These are phyloP conservation scores for Amaranthus tricolor DNA, from an alignment of 179 eudicot genomes.

Conservation along the genomic window DNA sequence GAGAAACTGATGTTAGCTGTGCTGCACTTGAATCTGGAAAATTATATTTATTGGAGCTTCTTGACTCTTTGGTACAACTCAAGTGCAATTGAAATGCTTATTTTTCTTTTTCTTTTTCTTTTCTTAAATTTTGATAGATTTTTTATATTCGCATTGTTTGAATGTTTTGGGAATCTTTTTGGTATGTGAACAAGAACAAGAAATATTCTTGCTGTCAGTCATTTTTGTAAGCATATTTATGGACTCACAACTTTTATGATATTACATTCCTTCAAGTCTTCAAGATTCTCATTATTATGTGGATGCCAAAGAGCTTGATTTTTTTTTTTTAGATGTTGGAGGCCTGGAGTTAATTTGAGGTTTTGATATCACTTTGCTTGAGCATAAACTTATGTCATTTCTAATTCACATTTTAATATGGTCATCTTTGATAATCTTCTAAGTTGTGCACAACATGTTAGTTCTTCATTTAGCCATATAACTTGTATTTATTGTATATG, in stretches of 20 bases:
- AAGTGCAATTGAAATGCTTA: neutral
- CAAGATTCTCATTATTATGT: neutral
- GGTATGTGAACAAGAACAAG: neutral
- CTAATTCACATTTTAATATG: neutral
- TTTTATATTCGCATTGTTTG: neutral
- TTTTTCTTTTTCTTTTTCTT: neutral
- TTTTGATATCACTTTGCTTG: neutral
- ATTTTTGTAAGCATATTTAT: slow-evolving; percentile 6
- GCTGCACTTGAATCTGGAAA: slow-evolving; percentile 74
- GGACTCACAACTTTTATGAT: neutral
- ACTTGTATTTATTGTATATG: too few species aligned
- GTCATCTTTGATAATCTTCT: too few species aligned
- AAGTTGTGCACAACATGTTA: too few species aligned
- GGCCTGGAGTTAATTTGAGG: neutral
- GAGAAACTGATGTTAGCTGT: slow-evolving; percentile 39
- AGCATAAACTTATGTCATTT: neutral
- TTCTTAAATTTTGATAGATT: neutral
- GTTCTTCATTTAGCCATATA: too few species aligned
- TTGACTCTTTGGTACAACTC: slow-evolving; percentile 60
- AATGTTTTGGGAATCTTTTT: neutral
- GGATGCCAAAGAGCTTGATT: neutral
- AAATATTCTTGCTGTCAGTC: neutral
- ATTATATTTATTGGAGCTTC: slow-evolving; percentile 80
- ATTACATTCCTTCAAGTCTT: neutral
- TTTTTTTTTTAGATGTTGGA: neutral